phyloP scores from a whole-genome alignment of 176 grass and related monocot genomes.

The Alloteropsis semialata region DNA sequence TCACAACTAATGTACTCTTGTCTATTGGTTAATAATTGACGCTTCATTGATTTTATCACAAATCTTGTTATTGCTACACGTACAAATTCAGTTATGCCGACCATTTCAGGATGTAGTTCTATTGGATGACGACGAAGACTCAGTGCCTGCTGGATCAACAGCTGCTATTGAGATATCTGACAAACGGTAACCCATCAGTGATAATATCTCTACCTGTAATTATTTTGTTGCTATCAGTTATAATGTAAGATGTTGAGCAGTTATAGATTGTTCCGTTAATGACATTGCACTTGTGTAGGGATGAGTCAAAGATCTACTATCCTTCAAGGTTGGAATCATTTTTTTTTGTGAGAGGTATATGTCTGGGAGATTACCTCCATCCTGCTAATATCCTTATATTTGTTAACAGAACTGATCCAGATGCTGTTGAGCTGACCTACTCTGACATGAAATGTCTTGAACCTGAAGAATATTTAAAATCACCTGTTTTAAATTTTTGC shows the following conservation, averaged over 20 bases:
- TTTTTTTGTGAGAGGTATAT: slow-evolving; percentile 2
- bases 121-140: slow-evolving; percentile 52
- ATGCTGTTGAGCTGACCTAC: slow-evolving; percentile 31
- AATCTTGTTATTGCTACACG: neutral
- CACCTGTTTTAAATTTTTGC: slow-evolving; percentile 59
- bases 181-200: slow-evolving; percentile 32
- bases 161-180: slow-evolving; percentile 25
- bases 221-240: slow-evolving; percentile 11
- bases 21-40: neutral
- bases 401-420: slow-evolving; percentile 40
- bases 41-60: neutral
- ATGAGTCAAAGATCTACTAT: slow-evolving; percentile 40
- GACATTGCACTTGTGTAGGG: slow-evolving; percentile 32
- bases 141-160: slow-evolving; percentile 17
- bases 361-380: neutral
- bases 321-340: slow-evolving; percentile 43
- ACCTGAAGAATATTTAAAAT: slow-evolving; percentile 46
- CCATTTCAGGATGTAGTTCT: slow-evolving; percentile 48
- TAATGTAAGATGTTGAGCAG: neutral
- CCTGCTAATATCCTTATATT: slow-evolving; percentile 27
- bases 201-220: neutral
- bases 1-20: neutral
- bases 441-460: slow-evolving; percentile 54
- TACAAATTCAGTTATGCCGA: neutral
- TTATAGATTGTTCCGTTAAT: slow-evolving; percentile 31